Evolutionary conservation across 2,329 filamentous ascomycete species (phyloP), one percentile per base, ranked within the genome.

Genomic region (Cadophora malorum): DNA sequence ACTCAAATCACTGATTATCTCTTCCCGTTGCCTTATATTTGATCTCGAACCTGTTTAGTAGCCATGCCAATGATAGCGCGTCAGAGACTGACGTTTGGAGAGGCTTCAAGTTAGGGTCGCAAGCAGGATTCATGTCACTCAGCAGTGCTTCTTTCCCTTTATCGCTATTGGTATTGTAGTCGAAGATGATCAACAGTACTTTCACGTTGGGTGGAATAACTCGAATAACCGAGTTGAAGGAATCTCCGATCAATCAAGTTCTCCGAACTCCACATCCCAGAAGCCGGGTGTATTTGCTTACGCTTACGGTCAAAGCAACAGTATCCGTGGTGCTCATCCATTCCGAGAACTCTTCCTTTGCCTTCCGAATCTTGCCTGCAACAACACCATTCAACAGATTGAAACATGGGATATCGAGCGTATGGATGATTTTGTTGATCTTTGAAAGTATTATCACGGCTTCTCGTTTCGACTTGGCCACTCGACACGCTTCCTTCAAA

Each of bases 321-420:
- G 50, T 53, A 28, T 53, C 50, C 2, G 50, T 53, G 16, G 50
- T 53, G 14, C 19, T 31, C 50, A 53, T 53, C 50, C 50, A 53
- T 53, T 16, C 25, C 25, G 23, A 6, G 50, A 53, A 31, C 14
- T 31, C 50, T 25, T 28, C 25, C 14, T 31, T 53, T 31, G 50
- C 50, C 9, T 53, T 53, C 6, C 25, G 10, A 28, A 53, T 31
- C 25, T 31, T 31, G 3, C 25, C 50, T 1, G 25, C 14, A 19
- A 53, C 25, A 4, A 16, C 5, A 16, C 19, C 4, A 31, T 53
- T 25, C 14, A 53, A 31, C 14, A 53, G 25, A 23, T 53, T 31
- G 23, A 53, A 53, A 25, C 4, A 53, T 31, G 50, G 50, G 14
- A 53, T 53, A 14, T 53, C 50, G 23, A 53, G 25, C 4, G 50